Base-by-base conservation (phyloP, 495 filamentous ascomycete genomes). In the Lasiosphaeria hispida region DNA sequence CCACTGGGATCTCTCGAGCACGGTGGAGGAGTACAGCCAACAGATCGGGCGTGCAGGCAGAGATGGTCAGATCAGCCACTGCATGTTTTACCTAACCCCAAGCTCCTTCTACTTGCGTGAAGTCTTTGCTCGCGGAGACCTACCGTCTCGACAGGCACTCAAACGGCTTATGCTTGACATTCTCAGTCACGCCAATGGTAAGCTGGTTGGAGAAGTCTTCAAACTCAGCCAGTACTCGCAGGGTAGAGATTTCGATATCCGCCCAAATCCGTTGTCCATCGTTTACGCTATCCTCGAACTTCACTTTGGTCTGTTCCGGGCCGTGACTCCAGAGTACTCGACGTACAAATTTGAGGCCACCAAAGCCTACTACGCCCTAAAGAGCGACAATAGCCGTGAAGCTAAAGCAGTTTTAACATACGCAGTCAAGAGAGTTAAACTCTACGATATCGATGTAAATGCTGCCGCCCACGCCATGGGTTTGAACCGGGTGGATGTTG, bases 31-130 rank as follows among this genome's bases (percentile, higher is more conserved):
- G 17, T 85, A 85, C 51, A 83, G 80, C 48, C 82, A 84, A 55
- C 80, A 85, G 60, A 78, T 85, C 58, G 82, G 83, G 2, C 75
- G 82, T 57, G 81, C 83, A 4, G 83, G 82, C 13, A 69, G 83
- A 53, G 83, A 85, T 63, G 79, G 77, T 1, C 61, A 71, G 19
- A 57, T 62, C 0, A 83, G 82, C 52, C 72, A 69, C 42, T 87
- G 84, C 59, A 68, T 81, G 65, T 74, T 83, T 8, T 85, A 74
- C 55, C 67, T 85, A 42, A 82, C 79, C 14, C 62, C 62, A 1
- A 72, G 79, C 15, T 82, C 85, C 53, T 77, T 83, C 53, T 74
- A 75, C 43, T 51, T 78, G 14, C 71, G 76, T 15, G 82, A 86
- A 56, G 72, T 78, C 55, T 83, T 85, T 63, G 77, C 81, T 7